Base-by-base conservation (phyloP, 2,329 filamentous ascomycete genomes). In the Fusarium citri region DNA sequence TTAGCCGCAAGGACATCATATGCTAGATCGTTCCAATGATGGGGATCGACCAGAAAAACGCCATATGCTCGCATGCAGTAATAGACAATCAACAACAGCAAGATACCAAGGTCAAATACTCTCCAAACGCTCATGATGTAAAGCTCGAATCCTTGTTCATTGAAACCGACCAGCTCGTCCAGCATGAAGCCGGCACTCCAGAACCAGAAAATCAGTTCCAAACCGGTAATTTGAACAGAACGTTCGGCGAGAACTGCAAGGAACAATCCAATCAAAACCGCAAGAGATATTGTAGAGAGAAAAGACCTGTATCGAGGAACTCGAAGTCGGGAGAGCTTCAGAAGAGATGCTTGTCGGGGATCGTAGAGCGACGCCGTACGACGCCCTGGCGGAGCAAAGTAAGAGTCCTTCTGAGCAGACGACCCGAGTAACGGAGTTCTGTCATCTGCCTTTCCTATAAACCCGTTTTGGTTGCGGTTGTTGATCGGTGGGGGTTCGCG, bases 71-170 rank as follows among this genome's bases (percentile, higher is more conserved):
- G 90, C 83, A 98, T 89, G 74, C 92, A 92, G 78, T 97, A 97
- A 83, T 98, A 98, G 58, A 93, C 87, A 74, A 97, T 89, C 73
- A 98, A 89, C 65, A 98, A 84, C 25, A 97, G 82, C 55, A 98
- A 82, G 55, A 98, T 98, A 11, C 94, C 94, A 40, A 98, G 84
- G 77, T 98, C 95, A 79, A 98, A 97, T 40, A 94, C 89, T 79
- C 98, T 98, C 95, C 95, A 98, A 79, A 98, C 96, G 78, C 94
- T 97, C 90, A 98, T 95, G 76, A 98, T 93, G 81, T 98, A 98
- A 30, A 98, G 87, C 40, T 94, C 94, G 78, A 98, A 98, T 5
- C 95, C 95, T 80, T 98, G 94, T 79, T 98, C 95, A 72, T 94
- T 97, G 84, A 98, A 98, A 14, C 94, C 94, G 20, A 98, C 94